phyloP scores from a whole-genome alignment of 768 basidiomycete species.

The Filobasidium floriforme region DNA sequence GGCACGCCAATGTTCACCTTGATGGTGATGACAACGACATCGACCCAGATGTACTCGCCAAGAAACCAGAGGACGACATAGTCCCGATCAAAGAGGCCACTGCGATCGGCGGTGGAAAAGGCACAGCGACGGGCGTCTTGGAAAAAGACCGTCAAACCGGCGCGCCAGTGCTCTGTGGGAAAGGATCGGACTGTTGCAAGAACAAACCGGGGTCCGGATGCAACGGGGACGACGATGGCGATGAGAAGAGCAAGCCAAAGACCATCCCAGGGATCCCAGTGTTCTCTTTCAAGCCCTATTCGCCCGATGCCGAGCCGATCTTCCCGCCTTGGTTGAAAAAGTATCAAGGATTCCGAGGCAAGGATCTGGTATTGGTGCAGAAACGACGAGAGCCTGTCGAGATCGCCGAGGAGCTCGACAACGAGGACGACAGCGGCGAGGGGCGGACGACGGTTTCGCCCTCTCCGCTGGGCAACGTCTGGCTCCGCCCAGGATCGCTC shows the following conservation, averaged over 20 bases:
- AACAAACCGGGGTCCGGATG: conserved; percentile 10
- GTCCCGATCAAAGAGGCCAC: conserved; percentile 28
- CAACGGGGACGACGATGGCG: conserved; percentile 3
- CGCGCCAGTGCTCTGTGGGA: conserved; percentile 29
- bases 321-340: conserved; percentile 28
- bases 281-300: conserved; percentile 35
- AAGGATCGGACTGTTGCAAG: conserved; percentile 32
- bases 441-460: not conserved
- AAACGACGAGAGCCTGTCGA: conserved; percentile 18
- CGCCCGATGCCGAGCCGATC: conserved; percentile 31
- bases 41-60: conserved; percentile 10
- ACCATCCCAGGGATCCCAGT: conserved; percentile 24
- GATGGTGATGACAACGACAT: not conserved
- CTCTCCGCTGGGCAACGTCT: conserved; percentile 16
- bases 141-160: conserved; percentile 16
- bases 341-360: conserved; percentile 8
- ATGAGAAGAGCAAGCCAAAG: conserved; percentile 4
- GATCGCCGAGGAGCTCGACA: not conserved
- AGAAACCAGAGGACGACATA: conserved; percentile 20
- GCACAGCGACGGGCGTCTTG: conserved; percentile 14
- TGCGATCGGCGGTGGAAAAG: conserved; percentile 15
- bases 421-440: not conserved
- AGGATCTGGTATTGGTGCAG: conserved; percentile 18
- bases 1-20: not conserved
- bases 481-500: conserved; percentile 32